Evolutionary conservation across 768 basidiomycete species (phyloP).

Genomic region (Russula earlei): DNA sequence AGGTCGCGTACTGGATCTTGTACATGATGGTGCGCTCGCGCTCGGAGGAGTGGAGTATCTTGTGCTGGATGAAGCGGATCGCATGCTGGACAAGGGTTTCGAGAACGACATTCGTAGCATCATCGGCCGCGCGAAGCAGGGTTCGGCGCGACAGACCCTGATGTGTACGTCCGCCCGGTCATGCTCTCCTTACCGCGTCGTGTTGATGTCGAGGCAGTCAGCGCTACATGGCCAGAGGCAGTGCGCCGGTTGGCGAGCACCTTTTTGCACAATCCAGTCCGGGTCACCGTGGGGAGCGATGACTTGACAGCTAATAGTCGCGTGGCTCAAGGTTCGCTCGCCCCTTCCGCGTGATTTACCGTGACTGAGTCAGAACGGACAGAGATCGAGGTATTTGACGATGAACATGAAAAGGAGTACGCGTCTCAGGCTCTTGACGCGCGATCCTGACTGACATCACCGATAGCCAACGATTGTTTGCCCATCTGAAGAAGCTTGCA

Average conservation of each 20-base stretch:
- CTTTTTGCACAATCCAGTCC: conserved; percentile 76
- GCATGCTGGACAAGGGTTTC: conserved; percentile 97
- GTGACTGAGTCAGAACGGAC: neutral
- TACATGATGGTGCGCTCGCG: conserved; percentile 78
- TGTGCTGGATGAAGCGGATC: conserved; percentile 94
- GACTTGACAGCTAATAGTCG: conserved; percentile 90
- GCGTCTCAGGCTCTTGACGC: conserved; percentile 20
- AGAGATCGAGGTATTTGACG: conserved; percentile 85
- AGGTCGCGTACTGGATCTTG: conserved; percentile 86
- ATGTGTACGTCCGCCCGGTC: conserved; percentile 57
- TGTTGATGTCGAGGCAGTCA: conserved; percentile 43
- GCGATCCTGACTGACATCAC: neutral
- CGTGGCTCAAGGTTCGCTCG: conserved; percentile 57
- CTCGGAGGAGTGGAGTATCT: conserved; percentile 84
- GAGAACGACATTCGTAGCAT: conserved; percentile 95
- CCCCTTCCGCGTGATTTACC: neutral
- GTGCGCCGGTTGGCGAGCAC: conserved; percentile 83
- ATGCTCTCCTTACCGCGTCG: no score
- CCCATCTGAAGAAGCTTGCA: conserved; percentile 42
- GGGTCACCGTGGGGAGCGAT: conserved; percentile 92
- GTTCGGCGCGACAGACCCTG: conserved; percentile 74
- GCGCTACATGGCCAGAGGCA: conserved; percentile 96
- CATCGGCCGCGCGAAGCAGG: conserved; percentile 63
- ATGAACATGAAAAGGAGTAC: conserved; percentile 78
- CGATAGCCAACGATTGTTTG: conserved; percentile 48